Base-by-base conservation (phyloP, 257 asterid genomes). In the Verbena officinalis region DNA sequence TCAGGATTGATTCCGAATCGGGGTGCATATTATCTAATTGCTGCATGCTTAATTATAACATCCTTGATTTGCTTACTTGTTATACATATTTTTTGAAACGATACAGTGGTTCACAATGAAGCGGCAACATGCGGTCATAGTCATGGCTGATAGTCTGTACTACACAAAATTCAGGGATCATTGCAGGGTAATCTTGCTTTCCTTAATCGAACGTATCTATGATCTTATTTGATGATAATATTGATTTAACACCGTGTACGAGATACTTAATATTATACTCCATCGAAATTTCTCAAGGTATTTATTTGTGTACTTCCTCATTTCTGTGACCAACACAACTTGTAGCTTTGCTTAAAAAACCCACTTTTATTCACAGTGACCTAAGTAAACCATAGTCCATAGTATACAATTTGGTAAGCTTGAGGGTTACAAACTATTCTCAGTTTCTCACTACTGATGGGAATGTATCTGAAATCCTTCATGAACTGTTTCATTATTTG, bases 91-190 rank as follows among this genome's bases (percentile, higher is more conserved):
- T 15, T 45, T 71, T 72, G 55, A 49, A 61, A 79, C 59, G 20
- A 57, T 80, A 77, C 95, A 94, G 97, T 94, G 99, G 99, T 94
- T 94, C 86, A 90, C 99, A 64, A 77, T 94, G 97, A 94, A 90
- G 81, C 86, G 99, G 67, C 88, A 88, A 69, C 99, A 94, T 65
- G 99, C 99, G 63, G 42, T 86, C 61, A 70, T 87, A 62, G 62
- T 76, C 70, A 83, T 80, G 91, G 99, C 99, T 14, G 99, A 94
- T 70, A 71, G 76, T 77, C 95, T 94, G 31, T 94, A 94, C 81
- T 90, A 94, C 72, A 64, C 75, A 46, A 94, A 94, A 83, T 94
- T 94, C 87, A 83, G 80, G 82, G 90, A 86, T 67, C 84, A 90
- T 69, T 94, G 99, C 91, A 79, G 71, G 95, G 99, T 93, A 45